Evolutionary conservation across 331 rosid species (phyloP).

Genomic region (Rosa hybrid): DNA sequence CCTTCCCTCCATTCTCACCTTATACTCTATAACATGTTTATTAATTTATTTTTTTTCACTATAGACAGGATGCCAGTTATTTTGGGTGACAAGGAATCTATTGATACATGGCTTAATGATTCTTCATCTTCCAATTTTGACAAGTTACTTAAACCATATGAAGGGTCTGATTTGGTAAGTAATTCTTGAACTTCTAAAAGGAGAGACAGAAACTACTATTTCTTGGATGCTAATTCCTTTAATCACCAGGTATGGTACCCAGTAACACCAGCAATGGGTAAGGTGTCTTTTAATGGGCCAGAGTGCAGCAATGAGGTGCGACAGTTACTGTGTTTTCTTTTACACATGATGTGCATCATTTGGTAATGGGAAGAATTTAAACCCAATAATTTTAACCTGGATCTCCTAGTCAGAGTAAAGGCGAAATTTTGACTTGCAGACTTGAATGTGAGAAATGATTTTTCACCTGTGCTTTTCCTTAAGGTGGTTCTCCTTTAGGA

Average conservation of each 20-base stretch:
- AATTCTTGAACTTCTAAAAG: slow-evolving; percentile 10
- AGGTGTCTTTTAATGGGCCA: slow-evolving; percentile 78
- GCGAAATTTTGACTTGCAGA: not conserved
- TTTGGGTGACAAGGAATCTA: slow-evolving; percentile 65
- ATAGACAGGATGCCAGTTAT: slow-evolving; percentile 94
- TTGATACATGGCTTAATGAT: slow-evolving; percentile 70
- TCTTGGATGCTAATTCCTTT: slow-evolving; percentile 1
- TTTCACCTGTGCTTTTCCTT: not conserved
- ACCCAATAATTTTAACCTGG: not conserved
- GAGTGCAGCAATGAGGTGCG: slow-evolving; percentile 85
- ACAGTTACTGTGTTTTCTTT: slow-evolving; percentile 14
- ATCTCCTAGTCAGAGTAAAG: not conserved
- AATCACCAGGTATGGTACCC: slow-evolving; percentile 79
- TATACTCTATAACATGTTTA: not conserved
- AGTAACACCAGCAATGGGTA: slow-evolving; percentile 83
- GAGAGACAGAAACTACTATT: not conserved
- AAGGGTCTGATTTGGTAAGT: slow-evolving; percentile 75
- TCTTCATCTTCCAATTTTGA: slow-evolving; percentile 53
- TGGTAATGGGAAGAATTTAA: not conserved
- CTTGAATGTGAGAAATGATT: slow-evolving; percentile 1
- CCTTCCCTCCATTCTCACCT: not conserved
- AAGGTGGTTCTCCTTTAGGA: not conserved
- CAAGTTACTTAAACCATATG: slow-evolving; percentile 66
- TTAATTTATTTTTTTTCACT: slow-evolving; percentile 29
- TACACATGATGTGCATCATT: slow-evolving; percentile 8